Base-by-base conservation (phyloP, 345 rosid species). In the Schrenkiella parvula region DNA sequence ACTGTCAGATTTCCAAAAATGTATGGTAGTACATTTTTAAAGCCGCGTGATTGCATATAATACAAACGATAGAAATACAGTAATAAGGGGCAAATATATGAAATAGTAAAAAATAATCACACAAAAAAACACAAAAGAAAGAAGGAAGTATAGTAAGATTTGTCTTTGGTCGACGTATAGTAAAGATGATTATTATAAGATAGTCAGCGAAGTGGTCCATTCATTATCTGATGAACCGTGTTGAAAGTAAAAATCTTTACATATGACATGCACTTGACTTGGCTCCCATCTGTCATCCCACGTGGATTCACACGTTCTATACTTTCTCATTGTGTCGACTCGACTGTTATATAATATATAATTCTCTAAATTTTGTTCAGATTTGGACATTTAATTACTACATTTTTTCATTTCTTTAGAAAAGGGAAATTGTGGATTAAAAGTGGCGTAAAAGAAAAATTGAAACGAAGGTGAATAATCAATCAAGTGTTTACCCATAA, bases 191-290 rank as follows among this genome's bases (percentile, higher is more conserved):
- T n/a, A n/a, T n/a, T n/a, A n/a, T n/a, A n/a, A n/a, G n/a, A n/a
- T 50, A 57, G 68, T 53, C 55, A 67, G 65, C 54, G 47, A 68
- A 8, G 69, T 68, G 79, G 79, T 75, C 79, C 79, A 75, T 25
- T 12, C 79, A 75, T 25, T 12, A 52, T 53, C 51, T 61, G 64
- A 68, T 69, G 70, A 75, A 75, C 65, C 75, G 79, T 62, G 79
- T 75, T 75, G 79, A 75, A 75, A 68, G 74, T 68, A 50, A 72
- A 28, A 66, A 59, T 32, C 22, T 50, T 74, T n/a, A n/a, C n/a
- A 74, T 37, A 66, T 67, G 63, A 74, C 62, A 59, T 68, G 73
- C 78, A 74, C 54, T 39, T 38, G 37, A 66, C 68, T 68, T 68
- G n/a, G 38, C 32, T 75, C 68, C 73, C 72, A 65, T 34, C 66